Evolutionary conservation across 2,329 filamentous ascomycete genomes (phyloP).

Genomic region (Fusarium longipes): DNA sequence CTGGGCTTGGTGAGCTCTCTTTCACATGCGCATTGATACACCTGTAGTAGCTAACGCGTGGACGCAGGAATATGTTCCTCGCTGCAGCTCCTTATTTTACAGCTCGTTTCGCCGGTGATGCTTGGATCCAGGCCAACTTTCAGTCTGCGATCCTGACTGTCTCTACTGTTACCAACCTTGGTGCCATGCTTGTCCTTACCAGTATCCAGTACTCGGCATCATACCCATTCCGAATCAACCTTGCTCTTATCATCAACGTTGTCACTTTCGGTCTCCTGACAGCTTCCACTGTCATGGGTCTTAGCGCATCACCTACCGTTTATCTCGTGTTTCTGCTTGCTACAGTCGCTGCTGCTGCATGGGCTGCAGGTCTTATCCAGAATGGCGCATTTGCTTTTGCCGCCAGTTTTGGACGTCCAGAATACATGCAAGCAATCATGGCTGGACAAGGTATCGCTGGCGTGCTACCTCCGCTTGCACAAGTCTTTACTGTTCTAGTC

Average conservation of each 20-base stretch:
- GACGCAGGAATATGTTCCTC: conserved; percentile 93
- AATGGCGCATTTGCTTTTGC: conserved; percentile 96
- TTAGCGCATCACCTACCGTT: conserved; percentile 66
- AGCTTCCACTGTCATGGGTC: conserved; percentile 78
- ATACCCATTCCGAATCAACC: conserved; percentile 87
- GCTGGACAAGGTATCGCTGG: conserved; percentile 91
- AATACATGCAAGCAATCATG: conserved; percentile 98
- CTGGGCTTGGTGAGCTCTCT: conserved; percentile 83
- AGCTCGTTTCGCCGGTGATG: conserved; percentile 76
- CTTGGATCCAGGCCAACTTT: conserved; percentile 82
- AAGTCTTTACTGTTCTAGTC: conserved; percentile 83
- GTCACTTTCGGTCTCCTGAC: conserved; percentile 81
- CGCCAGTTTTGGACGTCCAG: conserved; percentile 82
- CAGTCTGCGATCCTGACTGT: conserved; percentile 90
- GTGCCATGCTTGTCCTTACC: conserved; percentile 79
- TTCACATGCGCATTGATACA: neutral
- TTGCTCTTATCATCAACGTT: conserved; percentile 81
- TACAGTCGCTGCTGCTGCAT: conserved; percentile 82
- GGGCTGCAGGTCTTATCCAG: conserved; percentile 87
- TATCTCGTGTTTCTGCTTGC: conserved; percentile 87
- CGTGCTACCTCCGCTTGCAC: conserved; percentile 86
- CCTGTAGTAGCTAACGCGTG: conserved; percentile 8
- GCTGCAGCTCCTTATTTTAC: conserved; percentile 95
- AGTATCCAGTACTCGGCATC: conserved; percentile 84
- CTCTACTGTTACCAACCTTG: conserved; percentile 85